phyloP scores from a whole-genome alignment of 164 flowering plant species.

The Echeveria elegans region DNA sequence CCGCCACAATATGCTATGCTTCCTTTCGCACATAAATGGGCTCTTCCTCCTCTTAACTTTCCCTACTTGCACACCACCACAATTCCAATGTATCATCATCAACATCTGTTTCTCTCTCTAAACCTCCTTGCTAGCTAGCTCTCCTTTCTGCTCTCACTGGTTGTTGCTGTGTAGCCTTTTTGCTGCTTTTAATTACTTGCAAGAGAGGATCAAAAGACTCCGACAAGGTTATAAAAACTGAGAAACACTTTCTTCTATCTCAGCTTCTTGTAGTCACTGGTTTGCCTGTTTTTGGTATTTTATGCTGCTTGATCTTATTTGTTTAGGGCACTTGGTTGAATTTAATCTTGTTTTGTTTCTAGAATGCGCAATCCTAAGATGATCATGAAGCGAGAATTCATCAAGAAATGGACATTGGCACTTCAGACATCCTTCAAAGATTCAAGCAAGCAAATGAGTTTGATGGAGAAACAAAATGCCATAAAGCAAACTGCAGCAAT shows the following conservation, averaged over 20 bases:
- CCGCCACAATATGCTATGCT: not conserved
- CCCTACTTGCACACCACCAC: not conserved
- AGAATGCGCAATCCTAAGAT: constrained; percentile 21
- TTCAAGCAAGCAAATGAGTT: constrained; percentile 23
- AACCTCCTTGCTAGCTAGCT: not conserved
- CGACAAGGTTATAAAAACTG: not conserved
- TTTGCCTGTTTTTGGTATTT: not conserved
- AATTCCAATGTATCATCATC: not conserved
- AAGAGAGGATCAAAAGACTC: not conserved
- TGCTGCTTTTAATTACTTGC: not conserved
- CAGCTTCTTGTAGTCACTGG: not conserved
- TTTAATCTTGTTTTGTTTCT: not conserved
- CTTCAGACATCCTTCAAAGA: constrained; percentile 21
- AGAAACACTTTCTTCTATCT: not conserved
- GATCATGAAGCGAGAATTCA: constrained; percentile 39
- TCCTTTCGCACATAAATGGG: constrained; percentile 10
- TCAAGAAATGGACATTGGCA: constrained; percentile 50
- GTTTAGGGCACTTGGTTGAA: no score
- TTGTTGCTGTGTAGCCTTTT: not conserved
- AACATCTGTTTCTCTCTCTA: not conserved
- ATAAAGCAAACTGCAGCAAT: constrained; percentile 66
- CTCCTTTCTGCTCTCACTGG: not conserved
- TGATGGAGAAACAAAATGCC: constrained; percentile 40
- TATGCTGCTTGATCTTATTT: not conserved
- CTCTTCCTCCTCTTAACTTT: not conserved